Base-by-base conservation (phyloP, 495 filamentous ascomycete genomes). In the Tuber calosporum region DNA sequence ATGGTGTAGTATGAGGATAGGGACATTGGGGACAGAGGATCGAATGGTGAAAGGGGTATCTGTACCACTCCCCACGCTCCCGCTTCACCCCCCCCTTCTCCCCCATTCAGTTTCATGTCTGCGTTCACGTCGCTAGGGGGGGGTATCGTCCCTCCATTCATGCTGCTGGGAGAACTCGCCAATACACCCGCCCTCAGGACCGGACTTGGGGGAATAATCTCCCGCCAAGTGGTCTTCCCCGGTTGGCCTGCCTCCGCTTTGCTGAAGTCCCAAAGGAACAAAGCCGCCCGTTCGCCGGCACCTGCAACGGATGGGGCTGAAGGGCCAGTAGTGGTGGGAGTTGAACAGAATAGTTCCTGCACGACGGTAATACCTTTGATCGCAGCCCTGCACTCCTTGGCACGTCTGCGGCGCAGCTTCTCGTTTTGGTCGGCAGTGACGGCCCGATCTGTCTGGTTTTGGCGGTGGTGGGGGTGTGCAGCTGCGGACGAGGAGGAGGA, bases 241-340 rank as follows among this genome's bases (percentile, higher is more conserved):
- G 73, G 67, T 20, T 45, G 41, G 15, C 78, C 72, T 5, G 74
- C 34, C 41, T 77, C 74, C 8, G 79, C 78, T 74, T 80, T 80
- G n/a, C 73, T 77, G 72, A 81, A 81, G 72, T 81, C 79, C 79
- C 79, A 81, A 37, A 81, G 72, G 39, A 81, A 78, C 37, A 81
- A 72, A 39, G 79, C 79, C 37, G 72, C 74, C 26, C 73, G 78
- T 53, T 75, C 68, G 38, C 71, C 74, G 38, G 48, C 41, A 36
- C 79, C 73, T 74, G 72, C 36, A 19, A 40, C 66, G n/a, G 72
- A 71, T 62, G 81, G 70, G 71, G 76, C 73, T 34, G 53, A 62
- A 62, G 53, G 1, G 26, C n/a, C n/a, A n/a, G 53, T 17, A 17
- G 26, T 34, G 45, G 48, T 75, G 6, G 75, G 74, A 13, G 68